These are phyloP conservation scores for Stemphylium beticola DNA, from an alignment of 2,329 filamentous ascomycete genomes.

Conservation along the genomic window DNA sequence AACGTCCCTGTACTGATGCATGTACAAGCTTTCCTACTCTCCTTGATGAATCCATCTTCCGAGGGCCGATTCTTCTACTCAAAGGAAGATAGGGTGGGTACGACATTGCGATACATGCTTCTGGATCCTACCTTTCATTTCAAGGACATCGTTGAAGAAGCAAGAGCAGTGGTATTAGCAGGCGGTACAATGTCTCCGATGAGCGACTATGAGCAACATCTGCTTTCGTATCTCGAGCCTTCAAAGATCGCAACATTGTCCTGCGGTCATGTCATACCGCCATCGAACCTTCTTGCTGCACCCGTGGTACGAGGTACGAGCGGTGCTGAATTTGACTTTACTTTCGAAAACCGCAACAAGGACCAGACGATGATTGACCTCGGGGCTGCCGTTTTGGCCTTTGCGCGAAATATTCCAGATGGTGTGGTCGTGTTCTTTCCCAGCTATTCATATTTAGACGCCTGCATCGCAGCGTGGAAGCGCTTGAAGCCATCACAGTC, in stretches of 20 bases:
- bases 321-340: slow-evolving; percentile 78
- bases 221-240: slow-evolving; percentile 76
- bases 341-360: slow-evolving; percentile 77
- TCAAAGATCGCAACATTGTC: slow-evolving; percentile 78
- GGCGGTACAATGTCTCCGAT: slow-evolving; percentile 99
- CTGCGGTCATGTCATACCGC: slow-evolving; percentile 92
- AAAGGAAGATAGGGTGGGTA: slow-evolving; percentile 56
- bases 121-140: slow-evolving; percentile 93
- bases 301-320: slow-evolving; percentile 63
- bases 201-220: slow-evolving; percentile 82
- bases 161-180: slow-evolving; percentile 85
- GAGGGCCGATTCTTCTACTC: slow-evolving; percentile 68
- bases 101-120: slow-evolving; percentile 81
- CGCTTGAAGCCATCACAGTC: slow-evolving; percentile 13
- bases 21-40: slow-evolving; percentile 73
- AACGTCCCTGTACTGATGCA: slow-evolving; percentile 65
- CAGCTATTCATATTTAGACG: slow-evolving; percentile 87
- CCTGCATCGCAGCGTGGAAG: slow-evolving; percentile 61
- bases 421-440: slow-evolving; percentile 96
- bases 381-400: slow-evolving; percentile 72
- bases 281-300: slow-evolving; percentile 79
- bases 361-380: slow-evolving; percentile 73
- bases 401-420: slow-evolving; percentile 78
- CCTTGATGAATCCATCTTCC: slow-evolving; percentile 82
- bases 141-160: slow-evolving; percentile 81